Base-by-base conservation (phyloP, 2,329 filamentous ascomycete genomes). In the Hyphodiscus sp. region DNA sequence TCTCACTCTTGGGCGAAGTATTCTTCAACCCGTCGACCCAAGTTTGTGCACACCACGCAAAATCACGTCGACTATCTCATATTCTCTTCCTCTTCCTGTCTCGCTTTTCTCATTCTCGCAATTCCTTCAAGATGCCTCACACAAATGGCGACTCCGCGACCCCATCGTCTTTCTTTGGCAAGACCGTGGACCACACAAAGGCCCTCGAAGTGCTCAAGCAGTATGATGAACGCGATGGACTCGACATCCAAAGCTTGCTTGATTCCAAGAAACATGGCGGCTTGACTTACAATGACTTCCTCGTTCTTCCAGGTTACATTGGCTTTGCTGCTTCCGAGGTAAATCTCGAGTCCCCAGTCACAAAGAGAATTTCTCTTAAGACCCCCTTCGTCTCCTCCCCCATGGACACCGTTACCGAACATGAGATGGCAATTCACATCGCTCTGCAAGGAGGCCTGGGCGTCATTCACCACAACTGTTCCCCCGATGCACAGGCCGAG, bases 381-480 rank as follows among this genome's bases (percentile, higher is more conserved):
- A 95, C 91, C 7, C 94, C 94, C 56, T 91, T 99, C 68, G 83
- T 97, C 61, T 99, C 94, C 46, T 97, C 94, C 41, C 94, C 95
- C 67, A 99, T 99, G 94, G 94, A 99, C 77, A 99, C 94, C 10
- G 94, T 99, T 70, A 99, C 95, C 44, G 94, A 99, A 78, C 89
- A 96, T 76, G 92, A 95, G 72, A 99, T 99, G 95, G 95, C 94
- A 61, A 97, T 99, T 66, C 89, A 96, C 76, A 96, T 95, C 81
- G 89, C 89, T 50, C 80, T 94, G 30, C 86, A 94, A 69, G 89
- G 89, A 65, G 89, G 89, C 67, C 78, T 95, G 18, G 89, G 94
- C 75, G 91, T 99, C 65, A 95, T 99, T 64, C 94, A 99, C 79
- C 94, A 99, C 82, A 99, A 99, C 79, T 99, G 94, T 81, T 94